Conservation (phyloP, 345 rosid genomes). For the Orychophragmus violaceus region DNA sequence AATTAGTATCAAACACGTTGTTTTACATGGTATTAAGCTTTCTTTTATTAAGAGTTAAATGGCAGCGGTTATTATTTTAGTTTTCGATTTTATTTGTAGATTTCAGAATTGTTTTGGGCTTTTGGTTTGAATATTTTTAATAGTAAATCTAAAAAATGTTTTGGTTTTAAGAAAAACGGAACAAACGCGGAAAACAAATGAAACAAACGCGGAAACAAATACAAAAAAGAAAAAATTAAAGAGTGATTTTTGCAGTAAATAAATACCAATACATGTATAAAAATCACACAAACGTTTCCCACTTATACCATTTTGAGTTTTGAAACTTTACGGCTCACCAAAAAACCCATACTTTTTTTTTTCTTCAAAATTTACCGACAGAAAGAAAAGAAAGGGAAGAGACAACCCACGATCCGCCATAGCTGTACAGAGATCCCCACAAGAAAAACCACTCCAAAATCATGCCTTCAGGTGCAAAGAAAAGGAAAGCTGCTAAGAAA, state of each 20-base stretch:
- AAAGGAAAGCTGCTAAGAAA: conserved; percentile 89
- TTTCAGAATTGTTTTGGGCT: too few relatives aligned
- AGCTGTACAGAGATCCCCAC: conserved; percentile 32
- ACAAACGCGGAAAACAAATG: conserved; percentile 16
- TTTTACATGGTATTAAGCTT: too few relatives aligned
- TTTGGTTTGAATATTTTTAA: too few relatives aligned
- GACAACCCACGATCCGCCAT: conserved; percentile 29
- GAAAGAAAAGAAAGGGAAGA: conserved; percentile 6
- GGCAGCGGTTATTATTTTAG: too few relatives aligned
- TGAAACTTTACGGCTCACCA: conserved; percentile 6
- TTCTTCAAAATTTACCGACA: conserved; percentile 10
- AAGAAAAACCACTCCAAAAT: background rate
- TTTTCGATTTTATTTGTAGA: too few relatives aligned
- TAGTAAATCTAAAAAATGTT: too few relatives aligned
- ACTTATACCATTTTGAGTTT: conserved; percentile 23
- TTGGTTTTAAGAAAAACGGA: too few relatives aligned
- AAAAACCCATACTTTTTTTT: background rate
- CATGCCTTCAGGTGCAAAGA: conserved; percentile 91
- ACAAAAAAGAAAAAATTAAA: background rate
- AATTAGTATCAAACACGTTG: too few relatives aligned
- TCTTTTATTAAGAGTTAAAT: too few relatives aligned
- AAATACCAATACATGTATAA: background rate
- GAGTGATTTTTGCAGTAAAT: background rate
- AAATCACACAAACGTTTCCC: conserved; percentile 12
- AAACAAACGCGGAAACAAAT: conserved; percentile 12